Conservation (phyloP, 148 eudicot genomes). For the Polygonum aviculare region DNA sequence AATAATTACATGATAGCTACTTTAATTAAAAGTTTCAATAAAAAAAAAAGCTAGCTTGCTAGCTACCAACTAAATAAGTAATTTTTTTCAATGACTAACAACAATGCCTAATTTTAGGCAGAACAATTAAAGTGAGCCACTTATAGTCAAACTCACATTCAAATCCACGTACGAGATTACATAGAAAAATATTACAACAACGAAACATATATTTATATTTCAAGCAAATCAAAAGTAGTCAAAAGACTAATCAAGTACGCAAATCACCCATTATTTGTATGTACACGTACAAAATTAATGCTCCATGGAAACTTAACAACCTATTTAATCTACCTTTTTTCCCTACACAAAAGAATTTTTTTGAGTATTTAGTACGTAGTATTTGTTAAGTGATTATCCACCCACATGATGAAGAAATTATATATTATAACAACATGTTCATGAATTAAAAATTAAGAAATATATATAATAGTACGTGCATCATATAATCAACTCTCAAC, state of each 20-base stretch:
- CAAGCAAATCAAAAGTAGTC: not conserved
- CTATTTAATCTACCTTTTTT: too few relatives aligned
- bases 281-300: not conserved
- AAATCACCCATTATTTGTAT: not conserved
- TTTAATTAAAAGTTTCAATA: not conserved
- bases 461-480: too few relatives aligned
- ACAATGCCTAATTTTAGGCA: slow-evolving; percentile 8
- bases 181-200: not conserved
- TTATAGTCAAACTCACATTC: not conserved
- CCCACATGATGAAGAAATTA: too few relatives aligned
- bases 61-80: not conserved
- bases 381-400: too few relatives aligned
- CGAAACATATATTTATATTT: not conserved
- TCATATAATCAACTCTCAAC: not conserved
- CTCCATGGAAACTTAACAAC: not conserved
- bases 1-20: not conserved
- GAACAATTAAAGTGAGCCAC: not conserved
- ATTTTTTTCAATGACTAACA: not conserved
- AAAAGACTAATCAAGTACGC: not conserved
- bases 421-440: too few relatives aligned
- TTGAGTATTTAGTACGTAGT: too few relatives aligned
- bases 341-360: not conserved
- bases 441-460: too few relatives aligned
- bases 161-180: not conserved
- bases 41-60: not conserved